Evolutionary conservation across 2,329 filamentous ascomycete species (phyloP).

Genomic region (Fusarium beomiforme): DNA sequence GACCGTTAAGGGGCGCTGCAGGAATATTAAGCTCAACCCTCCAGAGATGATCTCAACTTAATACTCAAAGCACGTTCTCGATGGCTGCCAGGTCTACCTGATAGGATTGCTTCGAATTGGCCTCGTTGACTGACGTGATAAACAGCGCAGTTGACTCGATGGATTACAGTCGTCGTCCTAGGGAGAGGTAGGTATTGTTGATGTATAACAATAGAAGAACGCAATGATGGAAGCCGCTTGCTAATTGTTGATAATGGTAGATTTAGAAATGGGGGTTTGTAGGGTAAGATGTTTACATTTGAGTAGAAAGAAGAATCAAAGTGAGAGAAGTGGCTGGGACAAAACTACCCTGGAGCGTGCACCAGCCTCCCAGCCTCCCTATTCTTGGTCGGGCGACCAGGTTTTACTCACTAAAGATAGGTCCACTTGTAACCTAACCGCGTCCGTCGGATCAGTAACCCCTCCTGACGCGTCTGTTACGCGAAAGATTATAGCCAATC

Average conservation of each 20-base stretch:
- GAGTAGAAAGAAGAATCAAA: constrained; percentile 34
- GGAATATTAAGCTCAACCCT: constrained; percentile 5
- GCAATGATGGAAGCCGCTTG: constrained; percentile 36
- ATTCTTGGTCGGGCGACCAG: constrained; percentile 28
- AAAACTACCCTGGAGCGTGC: constrained; percentile 41
- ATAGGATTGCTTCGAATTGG: constrained; percentile 26
- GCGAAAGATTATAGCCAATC: constrained; percentile 42
- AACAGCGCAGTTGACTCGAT: constrained; percentile 19
- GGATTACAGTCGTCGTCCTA: constrained; percentile 10
- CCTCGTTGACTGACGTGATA: constrained; percentile 26
- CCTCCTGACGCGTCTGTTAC: constrained; percentile 45
- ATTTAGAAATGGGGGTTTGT: constrained; percentile 39
- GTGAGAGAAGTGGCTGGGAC: constrained; percentile 43
- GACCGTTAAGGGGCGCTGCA: background rate
- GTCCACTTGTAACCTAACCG: constrained; percentile 17
- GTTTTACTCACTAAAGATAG: constrained; percentile 31
- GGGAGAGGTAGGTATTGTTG: background rate
- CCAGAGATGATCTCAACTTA: constrained; percentile 11
- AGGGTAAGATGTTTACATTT: constrained; percentile 38
- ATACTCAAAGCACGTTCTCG: constrained; percentile 31
- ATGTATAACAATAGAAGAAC: constrained; percentile 19
- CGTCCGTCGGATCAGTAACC: constrained; percentile 35
- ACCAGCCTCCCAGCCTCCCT: constrained; percentile 40
- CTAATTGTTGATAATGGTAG: constrained; percentile 40
- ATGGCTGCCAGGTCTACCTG: constrained; percentile 33